Conservation (phyloP, 352 stramenopile species). For the Pythium sp. region DNA sequence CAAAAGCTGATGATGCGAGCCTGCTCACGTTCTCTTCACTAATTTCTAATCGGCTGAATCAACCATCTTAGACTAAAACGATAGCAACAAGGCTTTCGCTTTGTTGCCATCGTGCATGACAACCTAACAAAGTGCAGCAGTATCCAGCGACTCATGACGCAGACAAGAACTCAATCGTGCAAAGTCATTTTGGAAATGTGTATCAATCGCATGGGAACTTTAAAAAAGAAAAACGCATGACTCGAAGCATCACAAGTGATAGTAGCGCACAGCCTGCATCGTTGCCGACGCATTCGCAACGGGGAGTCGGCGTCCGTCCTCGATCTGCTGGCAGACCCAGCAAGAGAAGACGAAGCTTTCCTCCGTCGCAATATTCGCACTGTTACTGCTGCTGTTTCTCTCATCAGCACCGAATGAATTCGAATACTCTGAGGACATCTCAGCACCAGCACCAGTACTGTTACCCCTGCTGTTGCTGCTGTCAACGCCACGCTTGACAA, state of each 20-base stretch:
- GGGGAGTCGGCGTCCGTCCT: neutral
- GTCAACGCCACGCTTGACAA: neutral
- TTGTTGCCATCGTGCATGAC: too few relatives aligned
- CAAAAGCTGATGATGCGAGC: too few relatives aligned
- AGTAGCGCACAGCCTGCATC: conserved; percentile 12
- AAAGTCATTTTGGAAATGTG: too few relatives aligned
- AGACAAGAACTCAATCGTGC: too few relatives aligned
- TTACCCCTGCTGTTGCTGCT: conserved; percentile 3
- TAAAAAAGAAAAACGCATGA: too few relatives aligned
- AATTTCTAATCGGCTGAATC: too few relatives aligned
- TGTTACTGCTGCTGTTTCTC: neutral
- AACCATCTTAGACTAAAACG: too few relatives aligned
- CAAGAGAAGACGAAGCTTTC: conserved; percentile 13
- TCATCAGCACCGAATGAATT: neutral
- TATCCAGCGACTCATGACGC: too few relatives aligned
- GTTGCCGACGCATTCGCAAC: neutral
- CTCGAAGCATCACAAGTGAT: neutral
- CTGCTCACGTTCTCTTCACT: too few relatives aligned
- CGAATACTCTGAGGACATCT: neutral
- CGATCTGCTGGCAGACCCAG: conserved; percentile 19
- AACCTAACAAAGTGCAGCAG: too few relatives aligned
- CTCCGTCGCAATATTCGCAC: neutral
- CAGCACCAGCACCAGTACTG: neutral
- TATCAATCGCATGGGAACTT: too few relatives aligned
- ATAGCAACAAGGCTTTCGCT: too few relatives aligned